Percentiles rank a stretch among this genome's conserved stretches.
Conservation (phyloP, 768 basidiomycete species). For the Hygrophorus russula region DNA sequence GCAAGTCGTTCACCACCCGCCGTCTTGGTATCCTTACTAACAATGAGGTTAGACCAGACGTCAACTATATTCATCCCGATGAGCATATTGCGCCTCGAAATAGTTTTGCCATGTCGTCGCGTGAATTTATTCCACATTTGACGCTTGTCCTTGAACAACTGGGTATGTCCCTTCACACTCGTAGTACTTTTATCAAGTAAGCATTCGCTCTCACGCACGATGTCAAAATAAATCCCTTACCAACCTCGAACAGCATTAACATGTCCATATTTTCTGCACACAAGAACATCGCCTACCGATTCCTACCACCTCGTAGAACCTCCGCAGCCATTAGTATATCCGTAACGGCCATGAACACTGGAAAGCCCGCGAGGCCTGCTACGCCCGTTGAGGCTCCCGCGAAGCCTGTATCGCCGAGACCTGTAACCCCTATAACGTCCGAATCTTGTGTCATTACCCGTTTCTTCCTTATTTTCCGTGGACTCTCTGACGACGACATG, state of each 20-base stretch:
- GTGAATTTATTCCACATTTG: conserved; percentile 72
- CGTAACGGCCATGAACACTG: too few species aligned
- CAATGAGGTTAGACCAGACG: conserved; percentile 50
- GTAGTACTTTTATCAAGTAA: conserved; percentile 74
- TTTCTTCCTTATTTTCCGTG: conserved; percentile 79
- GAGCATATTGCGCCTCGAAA: conserved; percentile 76
- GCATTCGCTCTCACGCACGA: background rate
- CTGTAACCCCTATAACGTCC: conserved; percentile 67
- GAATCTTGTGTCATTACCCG: conserved; percentile 78
- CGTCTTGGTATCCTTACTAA: conserved; percentile 1
- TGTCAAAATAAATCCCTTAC: conserved; percentile 4
- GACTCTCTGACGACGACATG: conserved; percentile 71
- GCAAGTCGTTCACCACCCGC: conserved; percentile 34
- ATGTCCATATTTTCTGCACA: conserved; percentile 62
- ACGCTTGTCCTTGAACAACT: conserved; percentile 77
- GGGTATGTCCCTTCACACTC: conserved; percentile 73
- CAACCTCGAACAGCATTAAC: conserved; percentile 51
- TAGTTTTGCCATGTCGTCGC: conserved; percentile 75
- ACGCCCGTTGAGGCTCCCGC: too few species aligned
- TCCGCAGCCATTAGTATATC: conserved; percentile 82
- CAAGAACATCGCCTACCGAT: conserved; percentile 86
- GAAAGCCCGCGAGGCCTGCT: too few species aligned
- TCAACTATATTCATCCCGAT: conserved; percentile 61
- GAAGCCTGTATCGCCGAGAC: too few species aligned
- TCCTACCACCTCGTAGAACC: conserved; percentile 67